Evolutionary conservation across 345 rosid species (phyloP), one percentile per base, ranked within the genome.

Genomic region (Aquilaria malaccensis): DNA sequence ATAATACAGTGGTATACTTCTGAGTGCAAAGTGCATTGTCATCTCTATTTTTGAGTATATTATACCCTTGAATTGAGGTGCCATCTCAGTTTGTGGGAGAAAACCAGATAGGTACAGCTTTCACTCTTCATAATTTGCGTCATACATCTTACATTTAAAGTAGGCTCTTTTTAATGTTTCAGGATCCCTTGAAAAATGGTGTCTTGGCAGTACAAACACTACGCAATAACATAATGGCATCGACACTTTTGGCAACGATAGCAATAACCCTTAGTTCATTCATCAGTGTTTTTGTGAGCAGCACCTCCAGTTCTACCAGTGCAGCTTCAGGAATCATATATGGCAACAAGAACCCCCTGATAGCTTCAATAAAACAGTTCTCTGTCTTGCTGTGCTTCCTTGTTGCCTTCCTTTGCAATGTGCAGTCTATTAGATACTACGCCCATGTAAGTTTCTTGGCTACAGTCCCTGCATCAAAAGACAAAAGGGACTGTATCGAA

Each of bases 161-260:
- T 9, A 37, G 43, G 1, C 61, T 46, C 4, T 50, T 66, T 45
- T 47, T 13, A 22, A 14, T 60, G 50, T 61, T 67, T 58, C 85
- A 89, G 98, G 97, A 93, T 59, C 96, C 97, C 30, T 47, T 93
- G 66, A 89, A 90, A 70, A 93, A 93, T 41, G 98, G 98, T n/a
- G 74, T 68, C 29, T 73, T 93, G 56, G 86, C 90, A 7, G 92
- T 93, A 45, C 98, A 93, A 67, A 93, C 97, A 22, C 75, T 93
- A 64, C 86, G 98, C 7, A 89, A 93, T 83, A 93, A 89, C 79
- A 89, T 93, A 57, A 93, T 93, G 98, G 97, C 98, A 61, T 93
- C 98, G 2, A 93, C 98, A 0, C 87, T 89, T 59, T 74, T 89
- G 73, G 97, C 96, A 51, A 93, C 91, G n/a, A 77, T 91, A 45